Conservation (phyloP, 257 asterid genomes). For the Solanum chaucha region DNA sequence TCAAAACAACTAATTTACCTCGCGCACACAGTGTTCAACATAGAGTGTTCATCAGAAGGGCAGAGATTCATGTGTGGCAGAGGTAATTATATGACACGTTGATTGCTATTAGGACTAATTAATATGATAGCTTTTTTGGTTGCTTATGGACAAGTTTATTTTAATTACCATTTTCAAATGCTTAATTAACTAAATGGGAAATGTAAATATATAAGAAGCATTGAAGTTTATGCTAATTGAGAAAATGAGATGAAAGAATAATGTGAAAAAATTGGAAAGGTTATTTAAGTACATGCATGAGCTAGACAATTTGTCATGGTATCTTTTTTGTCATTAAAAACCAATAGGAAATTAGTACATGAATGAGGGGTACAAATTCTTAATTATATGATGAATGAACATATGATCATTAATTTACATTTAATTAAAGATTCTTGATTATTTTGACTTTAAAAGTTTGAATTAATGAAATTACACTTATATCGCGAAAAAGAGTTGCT, state of each 20-base stretch:
- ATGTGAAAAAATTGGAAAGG: background rate
- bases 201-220: background rate
- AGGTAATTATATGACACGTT: too few relatives aligned
- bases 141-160: background rate
- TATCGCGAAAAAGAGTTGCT: too few relatives aligned
- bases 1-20: too few relatives aligned
- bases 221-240: background rate
- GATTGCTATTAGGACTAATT: too few relatives aligned
- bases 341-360: background rate
- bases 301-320: background rate
- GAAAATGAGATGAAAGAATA: background rate
- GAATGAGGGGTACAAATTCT: background rate
- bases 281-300: background rate
- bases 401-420: background rate
- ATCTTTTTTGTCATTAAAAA: background rate
- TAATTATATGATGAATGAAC: background rate
- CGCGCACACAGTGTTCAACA: too few relatives aligned
- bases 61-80: too few relatives aligned
- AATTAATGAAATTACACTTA: too few relatives aligned
- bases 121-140: background rate
- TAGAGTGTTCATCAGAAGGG: too few relatives aligned
- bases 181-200: background rate
- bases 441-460: too few relatives aligned
- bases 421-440: too few relatives aligned
- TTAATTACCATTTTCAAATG: background rate